Conservation (phyloP, 805 yeast species). For the Saccharomycopsis selenospora region DNA sequence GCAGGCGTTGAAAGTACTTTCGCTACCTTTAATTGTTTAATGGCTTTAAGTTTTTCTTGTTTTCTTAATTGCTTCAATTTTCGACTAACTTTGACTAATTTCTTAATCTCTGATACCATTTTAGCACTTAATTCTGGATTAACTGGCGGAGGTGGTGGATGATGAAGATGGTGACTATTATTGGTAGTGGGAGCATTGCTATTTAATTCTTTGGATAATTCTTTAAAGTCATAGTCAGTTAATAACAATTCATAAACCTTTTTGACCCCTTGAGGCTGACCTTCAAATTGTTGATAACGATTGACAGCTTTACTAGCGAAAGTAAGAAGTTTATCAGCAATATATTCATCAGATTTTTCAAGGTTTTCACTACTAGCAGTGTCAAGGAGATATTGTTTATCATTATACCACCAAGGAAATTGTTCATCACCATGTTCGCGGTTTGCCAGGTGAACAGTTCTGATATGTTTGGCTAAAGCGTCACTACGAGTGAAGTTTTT, state of each 20-base stretch:
- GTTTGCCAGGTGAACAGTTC: conserved; percentile 47
- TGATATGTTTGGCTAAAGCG: conserved; percentile 57
- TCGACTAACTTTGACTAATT: not conserved
- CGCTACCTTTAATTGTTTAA: not conserved
- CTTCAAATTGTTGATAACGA: not conserved
- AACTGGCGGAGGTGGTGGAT: too few species aligned
- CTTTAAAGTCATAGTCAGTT: not conserved
- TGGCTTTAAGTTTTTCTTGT: not conserved
- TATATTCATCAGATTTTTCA: not conserved
- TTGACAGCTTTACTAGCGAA: not conserved
- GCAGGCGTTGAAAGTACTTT: not conserved
- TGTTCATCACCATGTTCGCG: conserved; percentile 3
- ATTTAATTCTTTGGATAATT: not conserved
- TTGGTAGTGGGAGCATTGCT: too few species aligned
- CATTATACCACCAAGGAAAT: conserved; percentile 6
- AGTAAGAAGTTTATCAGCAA: not conserved
- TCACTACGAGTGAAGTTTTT: conserved; percentile 52
- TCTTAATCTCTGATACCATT: not conserved
- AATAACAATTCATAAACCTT: not conserved
- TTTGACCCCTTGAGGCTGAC: not conserved
- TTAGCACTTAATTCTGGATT: not conserved
- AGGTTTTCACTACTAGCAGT: not conserved
- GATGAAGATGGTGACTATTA: too few species aligned
- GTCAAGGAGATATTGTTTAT: not conserved
- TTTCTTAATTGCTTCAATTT: not conserved